These are phyloP conservation scores for Diddensiella caesifluorescens DNA, from an alignment of 805 yeast genomes.

Conservation along the genomic window DNA sequence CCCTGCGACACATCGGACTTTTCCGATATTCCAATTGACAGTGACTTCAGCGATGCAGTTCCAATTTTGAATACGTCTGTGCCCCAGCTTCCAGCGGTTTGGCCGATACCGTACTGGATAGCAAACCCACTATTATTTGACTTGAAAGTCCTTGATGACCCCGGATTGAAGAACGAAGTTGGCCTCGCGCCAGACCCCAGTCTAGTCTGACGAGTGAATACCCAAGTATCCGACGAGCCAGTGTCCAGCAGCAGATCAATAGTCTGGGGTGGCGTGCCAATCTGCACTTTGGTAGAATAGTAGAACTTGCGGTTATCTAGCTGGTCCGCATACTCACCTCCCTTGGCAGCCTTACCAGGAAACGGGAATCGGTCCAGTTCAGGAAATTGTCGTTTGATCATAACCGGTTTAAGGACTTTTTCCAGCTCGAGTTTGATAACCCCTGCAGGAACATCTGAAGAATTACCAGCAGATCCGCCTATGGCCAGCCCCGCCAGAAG, in stretches of 20 bases:
- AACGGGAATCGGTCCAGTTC: too few species aligned
- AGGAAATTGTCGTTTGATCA: too few species aligned
- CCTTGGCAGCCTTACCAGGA: too few species aligned
- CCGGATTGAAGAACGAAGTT: conserved; percentile 26
- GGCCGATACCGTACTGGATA: conserved; percentile 45
- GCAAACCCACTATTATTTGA: conserved; percentile 23
- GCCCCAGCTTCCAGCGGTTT: conserved; percentile 56
- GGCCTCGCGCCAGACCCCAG: conserved; percentile 16
- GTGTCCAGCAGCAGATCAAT: conserved; percentile 62
- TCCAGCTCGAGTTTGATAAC: conserved; percentile 17
- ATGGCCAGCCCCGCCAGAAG: not conserved
- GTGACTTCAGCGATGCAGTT: conserved; percentile 42
- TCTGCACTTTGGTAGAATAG: conserved; percentile 31
- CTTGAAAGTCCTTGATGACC: conserved; percentile 26
- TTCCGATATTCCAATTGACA: conserved; percentile 76
- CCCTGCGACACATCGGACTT: conserved; percentile 62
- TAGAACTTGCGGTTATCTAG: conserved; percentile 32
- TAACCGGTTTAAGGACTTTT: conserved; percentile 19
- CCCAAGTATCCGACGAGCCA: conserved; percentile 73
- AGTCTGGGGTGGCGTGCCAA: conserved; percentile 58
- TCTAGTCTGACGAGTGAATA: conserved; percentile 37
- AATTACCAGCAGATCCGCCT: not conserved
- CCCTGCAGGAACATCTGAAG: conserved; percentile 9
- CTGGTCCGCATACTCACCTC: conserved; percentile 17
- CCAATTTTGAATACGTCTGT: conserved; percentile 56